A percentile compares a stretch with the other conserved stretches of the same genome.
Evolutionary conservation across 106 monocot genomes (phyloP).

Genomic region (Dendrobium huoshanense): DNA sequence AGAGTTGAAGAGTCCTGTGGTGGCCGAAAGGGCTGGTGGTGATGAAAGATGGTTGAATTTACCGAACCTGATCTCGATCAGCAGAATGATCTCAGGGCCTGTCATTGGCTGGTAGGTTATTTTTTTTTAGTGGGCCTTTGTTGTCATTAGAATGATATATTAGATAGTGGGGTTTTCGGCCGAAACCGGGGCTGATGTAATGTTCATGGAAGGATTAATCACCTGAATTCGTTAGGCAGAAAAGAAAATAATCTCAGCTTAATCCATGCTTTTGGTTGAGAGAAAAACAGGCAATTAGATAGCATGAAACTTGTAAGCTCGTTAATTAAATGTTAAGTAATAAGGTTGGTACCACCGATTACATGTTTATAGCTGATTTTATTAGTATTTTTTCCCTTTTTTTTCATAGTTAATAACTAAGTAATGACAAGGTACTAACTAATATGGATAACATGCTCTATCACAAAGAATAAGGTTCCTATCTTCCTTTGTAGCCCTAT

Average conservation of each 20-base stretch:
- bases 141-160: neutral
- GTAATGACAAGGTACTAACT: neutral
- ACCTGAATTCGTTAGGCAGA: neutral
- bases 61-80: conserved; percentile 87
- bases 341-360: neutral
- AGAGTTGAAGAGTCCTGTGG: neutral
- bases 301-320: neutral
- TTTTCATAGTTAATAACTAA: neutral
- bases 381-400: neutral
- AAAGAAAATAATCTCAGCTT: neutral
- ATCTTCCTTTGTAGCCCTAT: too few relatives aligned
- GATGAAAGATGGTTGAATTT: conserved; percentile 63
- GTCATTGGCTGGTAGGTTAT: conserved; percentile 71
- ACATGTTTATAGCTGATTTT: neutral
- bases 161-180: neutral
- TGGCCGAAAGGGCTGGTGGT: neutral
- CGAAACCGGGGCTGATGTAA: neutral
- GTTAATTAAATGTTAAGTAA: neutral
- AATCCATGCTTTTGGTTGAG: neutral
- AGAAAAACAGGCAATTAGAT: neutral
- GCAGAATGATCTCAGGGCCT: conserved; percentile 83
- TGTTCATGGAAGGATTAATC: neutral
- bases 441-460: too few relatives aligned
- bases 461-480: neutral
- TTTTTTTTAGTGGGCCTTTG: neutral